These are phyloP conservation scores for Hypsizygus ulmarius DNA, from an alignment of 1,284 basidiomycete species.

Conservation along the genomic window DNA sequence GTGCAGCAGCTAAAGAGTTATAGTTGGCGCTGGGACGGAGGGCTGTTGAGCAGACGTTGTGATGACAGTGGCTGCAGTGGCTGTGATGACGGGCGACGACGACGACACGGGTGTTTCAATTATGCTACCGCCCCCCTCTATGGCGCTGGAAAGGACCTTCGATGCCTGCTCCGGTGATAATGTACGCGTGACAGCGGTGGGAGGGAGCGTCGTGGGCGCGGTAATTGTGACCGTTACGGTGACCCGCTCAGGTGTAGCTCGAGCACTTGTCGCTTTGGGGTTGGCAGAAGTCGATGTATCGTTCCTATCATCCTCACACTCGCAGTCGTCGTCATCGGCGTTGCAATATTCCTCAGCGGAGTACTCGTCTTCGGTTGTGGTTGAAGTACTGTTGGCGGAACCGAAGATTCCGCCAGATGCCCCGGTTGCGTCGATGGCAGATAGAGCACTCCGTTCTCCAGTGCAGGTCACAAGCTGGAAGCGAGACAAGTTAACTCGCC, in stretches of 20 bases:
- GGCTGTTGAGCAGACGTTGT: not conserved
- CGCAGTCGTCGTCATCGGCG: conserved; percentile 1
- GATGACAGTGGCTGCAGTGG: conserved; percentile 4
- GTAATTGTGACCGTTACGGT: conserved; percentile 38
- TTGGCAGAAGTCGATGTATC: conserved; percentile 3
- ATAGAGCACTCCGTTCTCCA: conserved; percentile 38
- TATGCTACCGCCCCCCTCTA: conserved; percentile 25
- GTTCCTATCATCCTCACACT: not conserved
- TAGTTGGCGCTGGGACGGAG: not conserved
- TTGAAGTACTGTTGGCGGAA: conserved; percentile 2
- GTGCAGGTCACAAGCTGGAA: conserved; percentile 46
- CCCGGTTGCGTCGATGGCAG: conserved; percentile 43
- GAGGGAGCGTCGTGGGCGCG: conserved; percentile 25
- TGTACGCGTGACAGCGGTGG: conserved; percentile 36
- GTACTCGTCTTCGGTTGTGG: conserved; percentile 6
- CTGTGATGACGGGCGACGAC: conserved; percentile 1
- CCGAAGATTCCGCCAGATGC: conserved; percentile 40
- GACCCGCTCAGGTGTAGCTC: conserved; percentile 5
- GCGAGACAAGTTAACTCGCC: conserved; percentile 1
- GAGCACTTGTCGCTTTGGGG: conserved; percentile 5
- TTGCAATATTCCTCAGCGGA: conserved; percentile 6
- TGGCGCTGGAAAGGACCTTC: conserved; percentile 38
- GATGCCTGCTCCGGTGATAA: conserved; percentile 41
- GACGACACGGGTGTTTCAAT: conserved; percentile 18
- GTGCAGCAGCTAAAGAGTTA: not conserved